phyloP scores from a whole-genome alignment of 2,329 filamentous ascomycete species.

The Orbilia ellipsospora region DNA sequence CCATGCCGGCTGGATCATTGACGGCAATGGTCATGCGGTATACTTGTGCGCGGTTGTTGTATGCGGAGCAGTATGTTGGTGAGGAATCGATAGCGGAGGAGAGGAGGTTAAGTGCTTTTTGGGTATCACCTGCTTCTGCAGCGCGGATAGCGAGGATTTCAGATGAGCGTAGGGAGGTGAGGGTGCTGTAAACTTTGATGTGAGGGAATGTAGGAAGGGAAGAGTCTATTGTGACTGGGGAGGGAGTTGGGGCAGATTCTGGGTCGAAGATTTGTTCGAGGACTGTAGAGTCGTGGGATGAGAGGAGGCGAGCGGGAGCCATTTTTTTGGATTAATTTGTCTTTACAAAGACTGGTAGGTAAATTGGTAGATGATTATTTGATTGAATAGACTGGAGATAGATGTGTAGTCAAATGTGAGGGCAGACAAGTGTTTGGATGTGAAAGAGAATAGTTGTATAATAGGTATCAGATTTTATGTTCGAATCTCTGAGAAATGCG shows the following conservation, averaged over 20 bases:
- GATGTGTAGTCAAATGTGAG: too few relatives aligned
- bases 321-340: conserved; percentile 9
- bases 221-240: conserved; percentile 68
- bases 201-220: conserved; percentile 62
- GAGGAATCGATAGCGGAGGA: conserved; percentile 69
- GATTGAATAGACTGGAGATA: too few relatives aligned
- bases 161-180: conserved; percentile 59
- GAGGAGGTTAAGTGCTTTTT: conserved; percentile 65
- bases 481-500: not conserved
- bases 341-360: too few relatives aligned
- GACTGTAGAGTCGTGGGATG: conserved; percentile 71
- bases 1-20: conserved; percentile 64
- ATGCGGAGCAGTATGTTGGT: conserved; percentile 76
- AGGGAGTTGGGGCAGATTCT: conserved; percentile 68
- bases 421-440: too few relatives aligned
- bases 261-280: conserved; percentile 76
- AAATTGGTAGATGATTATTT: too few relatives aligned
- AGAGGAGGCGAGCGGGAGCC: conserved; percentile 63
- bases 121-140: conserved; percentile 60
- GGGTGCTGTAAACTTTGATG: conserved; percentile 59
- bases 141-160: conserved; percentile 68
- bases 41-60: conserved; percentile 79
- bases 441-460: too few relatives aligned
- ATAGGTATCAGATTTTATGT: too few relatives aligned
- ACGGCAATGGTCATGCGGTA: conserved; percentile 61